These are phyloP conservation scores for Aspergillus caelatus DNA, from an alignment of 2,329 filamentous ascomycete genomes.

Conservation along the genomic window DNA sequence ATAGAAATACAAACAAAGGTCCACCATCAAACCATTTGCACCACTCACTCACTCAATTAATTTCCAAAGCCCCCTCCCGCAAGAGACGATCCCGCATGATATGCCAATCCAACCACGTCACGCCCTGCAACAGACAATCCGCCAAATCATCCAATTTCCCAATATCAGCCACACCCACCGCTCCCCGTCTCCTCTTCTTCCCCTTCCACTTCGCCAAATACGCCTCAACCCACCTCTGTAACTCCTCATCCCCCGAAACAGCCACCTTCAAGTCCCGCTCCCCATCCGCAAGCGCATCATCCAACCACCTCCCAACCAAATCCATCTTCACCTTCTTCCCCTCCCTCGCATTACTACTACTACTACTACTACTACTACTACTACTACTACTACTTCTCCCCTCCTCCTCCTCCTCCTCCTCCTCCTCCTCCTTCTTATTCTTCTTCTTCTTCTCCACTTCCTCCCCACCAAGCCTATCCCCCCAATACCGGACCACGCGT, in stretches of 20 bases:
- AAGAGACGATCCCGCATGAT: slow-evolving; percentile 33
- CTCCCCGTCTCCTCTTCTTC: slow-evolving; percentile 1
- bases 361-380: too few relatives aligned
- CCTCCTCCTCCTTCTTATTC: background rate
- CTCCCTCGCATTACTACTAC: slow-evolving; percentile 25
- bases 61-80: slow-evolving; percentile 26
- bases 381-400: too few relatives aligned
- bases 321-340: slow-evolving; percentile 63
- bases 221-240: slow-evolving; percentile 27
- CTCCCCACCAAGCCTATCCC: slow-evolving; percentile 43
- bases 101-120: slow-evolving; percentile 78
- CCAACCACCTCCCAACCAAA: slow-evolving; percentile 58
- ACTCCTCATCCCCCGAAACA: slow-evolving; percentile 12
- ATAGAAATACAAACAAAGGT: background rate
- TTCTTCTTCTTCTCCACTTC: slow-evolving; percentile 1
- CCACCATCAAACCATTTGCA: background rate
- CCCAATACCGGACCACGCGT: slow-evolving; percentile 34
- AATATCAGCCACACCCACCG: slow-evolving; percentile 16
- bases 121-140: slow-evolving; percentile 75
- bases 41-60: background rate
- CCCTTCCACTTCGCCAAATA: slow-evolving; percentile 36
- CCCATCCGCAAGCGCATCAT: background rate
- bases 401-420: slow-evolving; percentile 10
- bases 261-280: background rate
- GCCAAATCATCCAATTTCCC: slow-evolving; percentile 80